Evolutionary conservation across 2,329 filamentous ascomycete species (phyloP), one percentile per base, ranked within the genome.

Genomic region (Diplodia scrobiculata): DNA sequence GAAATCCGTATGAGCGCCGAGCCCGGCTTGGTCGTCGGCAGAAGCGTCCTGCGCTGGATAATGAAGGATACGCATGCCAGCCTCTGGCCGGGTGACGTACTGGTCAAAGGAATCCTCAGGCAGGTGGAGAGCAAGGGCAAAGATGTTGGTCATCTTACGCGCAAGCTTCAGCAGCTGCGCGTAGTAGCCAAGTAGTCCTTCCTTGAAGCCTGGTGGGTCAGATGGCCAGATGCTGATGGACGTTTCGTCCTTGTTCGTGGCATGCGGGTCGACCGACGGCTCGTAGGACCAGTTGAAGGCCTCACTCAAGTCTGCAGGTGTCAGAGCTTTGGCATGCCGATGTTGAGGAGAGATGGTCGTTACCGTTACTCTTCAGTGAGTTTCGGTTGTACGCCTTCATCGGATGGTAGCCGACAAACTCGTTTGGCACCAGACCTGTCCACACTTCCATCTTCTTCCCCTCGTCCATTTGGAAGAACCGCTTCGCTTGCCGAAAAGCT

Each of bases 391-490:
- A 79, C 59, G 80, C 77, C 29, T 74, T 78, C 53, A 75, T 74
- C 0, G 78, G 75, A 52, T 76, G 73, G 55, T 75, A 77, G 11
- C 75, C 74, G 63, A 70, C 71, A 72, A 73, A 78, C 54, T 79
- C 77, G 21, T 73, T 74, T 0, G 74, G 75, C 0, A 78, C 71
- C 14, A 74, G 68, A 2, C 74, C 75, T 2, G 76, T 84, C 69
- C 79, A 80, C 2, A 83, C 81, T 47, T 82, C 77, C 66, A 82
- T 74, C 68, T 83, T 83, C 68, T 80, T 80, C 65, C 81, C 76
- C 5, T 78, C 71, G 0, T 80, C 76, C 1, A 82, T 70, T 2
- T 76, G 71, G 64, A 83, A 84, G 64, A 84, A 79, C 1, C 73
- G 71, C 32, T 78, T 75, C 0, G 77, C 77, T 65, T 80, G 78